These are phyloP conservation scores for Viola pubescens DNA, from an alignment of 441 rosid species.

Conservation along the genomic window DNA sequence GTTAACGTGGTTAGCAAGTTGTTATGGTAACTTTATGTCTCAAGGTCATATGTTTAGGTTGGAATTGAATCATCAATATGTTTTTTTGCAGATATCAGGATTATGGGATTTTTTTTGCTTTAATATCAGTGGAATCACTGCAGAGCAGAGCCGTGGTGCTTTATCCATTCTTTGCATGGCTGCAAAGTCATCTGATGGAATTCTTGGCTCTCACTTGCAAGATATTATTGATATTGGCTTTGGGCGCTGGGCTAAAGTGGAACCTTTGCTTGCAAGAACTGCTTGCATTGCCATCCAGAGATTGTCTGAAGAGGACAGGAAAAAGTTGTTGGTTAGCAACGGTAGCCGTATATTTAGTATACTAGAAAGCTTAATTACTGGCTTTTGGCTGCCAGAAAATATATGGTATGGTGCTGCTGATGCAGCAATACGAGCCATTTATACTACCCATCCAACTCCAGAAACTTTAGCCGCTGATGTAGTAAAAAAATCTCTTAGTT, in stretches of 20 bases:
- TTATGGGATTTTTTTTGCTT: constrained; percentile 98
- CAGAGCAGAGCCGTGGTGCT: constrained; percentile 92
- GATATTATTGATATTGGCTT: constrained; percentile 97
- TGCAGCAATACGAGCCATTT: constrained; percentile 80
- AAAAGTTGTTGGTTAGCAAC: constrained; percentile 58
- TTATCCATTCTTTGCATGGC: constrained; percentile 95
- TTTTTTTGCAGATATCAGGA: constrained; percentile 62
- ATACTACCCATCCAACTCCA: constrained; percentile 81
- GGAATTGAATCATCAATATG: neutral
- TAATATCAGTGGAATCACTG: constrained; percentile 80
- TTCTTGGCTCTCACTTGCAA: constrained; percentile 87
- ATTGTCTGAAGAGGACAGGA: constrained; percentile 74
- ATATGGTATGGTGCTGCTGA: constrained; percentile 92
- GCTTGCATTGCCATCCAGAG: constrained; percentile 92
- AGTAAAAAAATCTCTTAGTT: constrained; percentile 58
- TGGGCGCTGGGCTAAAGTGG: constrained; percentile 99
- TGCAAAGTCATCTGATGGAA: constrained; percentile 69
- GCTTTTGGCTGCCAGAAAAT: constrained; percentile 84
- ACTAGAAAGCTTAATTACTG: constrained; percentile 72
- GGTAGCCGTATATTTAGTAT: constrained; percentile 72
- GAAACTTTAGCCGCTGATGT: constrained; percentile 69
- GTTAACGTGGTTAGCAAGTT: neutral
- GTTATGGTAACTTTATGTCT: too few species aligned
- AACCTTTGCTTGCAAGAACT: constrained; percentile 87
- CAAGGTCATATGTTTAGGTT: neutral